Base-by-base conservation (phyloP, 2,329 filamentous ascomycete species). In the Tolypocladium endophyticum region DNA sequence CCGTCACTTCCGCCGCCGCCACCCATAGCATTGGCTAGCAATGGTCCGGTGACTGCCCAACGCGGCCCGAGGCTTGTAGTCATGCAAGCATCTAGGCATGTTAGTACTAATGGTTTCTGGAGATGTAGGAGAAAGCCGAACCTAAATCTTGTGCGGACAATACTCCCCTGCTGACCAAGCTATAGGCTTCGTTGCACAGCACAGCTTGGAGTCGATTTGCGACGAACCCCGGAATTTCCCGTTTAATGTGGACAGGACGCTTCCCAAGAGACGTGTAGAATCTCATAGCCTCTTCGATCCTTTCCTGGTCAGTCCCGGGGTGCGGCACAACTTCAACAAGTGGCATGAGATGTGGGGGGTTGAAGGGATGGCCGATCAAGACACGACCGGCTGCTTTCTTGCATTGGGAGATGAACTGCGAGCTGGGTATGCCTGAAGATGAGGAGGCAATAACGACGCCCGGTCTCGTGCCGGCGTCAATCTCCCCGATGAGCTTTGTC, bases 291-390 rank as follows among this genome's bases (percentile, higher is more conserved):
- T 8, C 11, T 7, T 30, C 39, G 20, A 57, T 25, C 18, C 12
- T 41, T 4, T 38, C 55, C 28, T 28, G 20, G 6, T 66, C 59
- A 0, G 75, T 77, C 47, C 65, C 63, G 1, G 62, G 55, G 2
- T 73, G 71, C 11, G 72, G 73, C 1, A 78, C 76, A 0, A 79
- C 73, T 64, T 80, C 77, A 25, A 79, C 75, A 18, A 79, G 68
- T 1, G 76, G 77, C 25, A 79, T 76, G 23, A 80, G 67, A 61
- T 79, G 77, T 7, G 77, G 77, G 11, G 77, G 77, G 62, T 80
- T 79, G 68, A 79, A 79, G 0, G 77, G 77, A 62, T 79, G 77
- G 4, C 76, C 76, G 33, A 79, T 71, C 1, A 77, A 64, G 39
- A 75, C 69, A n/a, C 74, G 69, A 25, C 64, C 66, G 0, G 74